These are phyloP conservation scores for Colletotrichum horii DNA, from an alignment of 2,329 filamentous ascomycete species.

Conservation along the genomic window DNA sequence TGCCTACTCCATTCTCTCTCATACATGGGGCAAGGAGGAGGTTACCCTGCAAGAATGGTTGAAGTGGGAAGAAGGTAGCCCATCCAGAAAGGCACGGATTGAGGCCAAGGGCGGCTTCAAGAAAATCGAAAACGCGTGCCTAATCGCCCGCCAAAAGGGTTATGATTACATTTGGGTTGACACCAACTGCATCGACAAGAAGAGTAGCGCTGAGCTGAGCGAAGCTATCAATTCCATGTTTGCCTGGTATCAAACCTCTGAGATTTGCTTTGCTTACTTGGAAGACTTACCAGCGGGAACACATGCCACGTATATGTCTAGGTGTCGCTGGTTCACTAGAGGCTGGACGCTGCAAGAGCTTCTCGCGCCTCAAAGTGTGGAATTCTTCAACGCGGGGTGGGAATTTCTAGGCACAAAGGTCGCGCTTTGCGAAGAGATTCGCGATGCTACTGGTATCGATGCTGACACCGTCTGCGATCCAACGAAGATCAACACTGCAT, in stretches of 20 bases:
- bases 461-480: neutral
- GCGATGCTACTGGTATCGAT: constrained; percentile 31
- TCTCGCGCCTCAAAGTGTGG: constrained; percentile 23
- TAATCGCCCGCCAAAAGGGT: constrained; percentile 6
- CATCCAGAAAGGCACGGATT: neutral
- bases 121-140: constrained; percentile 26
- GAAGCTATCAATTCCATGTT: constrained; percentile 22
- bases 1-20: constrained; percentile 34
- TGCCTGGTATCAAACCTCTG: constrained; percentile 9
- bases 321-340: constrained; percentile 26
- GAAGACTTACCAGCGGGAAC: neutral
- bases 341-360: constrained; percentile 29
- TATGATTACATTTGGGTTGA: constrained; percentile 17
- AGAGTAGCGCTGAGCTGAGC: constrained; percentile 5
- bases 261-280: constrained; percentile 3
- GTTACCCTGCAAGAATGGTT: constrained; percentile 27
- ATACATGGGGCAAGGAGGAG: constrained; percentile 33
- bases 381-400: constrained; percentile 25
- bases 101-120: constrained; percentile 19
- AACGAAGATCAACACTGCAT: constrained; percentile 2
- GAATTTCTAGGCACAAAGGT: neutral
- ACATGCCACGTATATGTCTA: neutral
- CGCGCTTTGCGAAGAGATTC: constrained; percentile 18
- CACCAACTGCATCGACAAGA: constrained; percentile 23
- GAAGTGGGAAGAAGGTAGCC: neutral